Base-by-base conservation (phyloP, 352 stramenopile genomes). In the Phytopythium cucurbitacearum region DNA sequence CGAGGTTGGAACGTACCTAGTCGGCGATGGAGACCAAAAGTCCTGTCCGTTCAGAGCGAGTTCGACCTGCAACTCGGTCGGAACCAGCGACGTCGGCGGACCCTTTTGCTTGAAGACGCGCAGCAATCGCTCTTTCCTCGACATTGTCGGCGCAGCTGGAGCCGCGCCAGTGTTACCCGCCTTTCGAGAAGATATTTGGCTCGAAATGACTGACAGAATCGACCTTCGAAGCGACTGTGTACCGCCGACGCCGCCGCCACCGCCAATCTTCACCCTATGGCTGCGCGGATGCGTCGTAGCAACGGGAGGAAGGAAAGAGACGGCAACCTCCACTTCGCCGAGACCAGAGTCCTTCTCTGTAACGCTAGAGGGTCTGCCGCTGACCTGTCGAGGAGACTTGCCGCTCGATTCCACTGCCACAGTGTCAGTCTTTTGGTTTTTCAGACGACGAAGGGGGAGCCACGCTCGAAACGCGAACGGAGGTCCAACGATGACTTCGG, bases 31-130 rank as follows among this genome's bases (percentile, higher is more conserved):
- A 0, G 77, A 85, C 68, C 72, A 76, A 15, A 83, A 88, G 41
- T 88, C 75, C 53, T 88, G 77, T 1, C 77, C 77, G 49, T 88
- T 88, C 9, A 88, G 63, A 8, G 77, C 77, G 3, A 88, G 40
- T 35, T 88, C 77, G 0, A 83, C 60, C 2, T 71, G 49, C 35
- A 88, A 51, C 37, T 88, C 77, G 2, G 57, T 88, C 0, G 77
- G 74, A 6, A 85, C 54, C 6, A 73, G 15, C 7, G 68, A 72
- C 12, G 59, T 42, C 0, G 56, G 57, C 21, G 60, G 57, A 3
- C 62, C 56, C 16, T 62, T 62, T 39, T 74, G 68, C 7, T 67
- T 67, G 36, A 84, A 84, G 28, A 73, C 59, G 12, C 73, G 70
- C 55, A 87, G 53, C 0, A 88, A 52, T 8, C 71, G 76, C 34